Conservation (phyloP, 2,329 filamentous ascomycete species). For the Cyphellophora europaea region DNA sequence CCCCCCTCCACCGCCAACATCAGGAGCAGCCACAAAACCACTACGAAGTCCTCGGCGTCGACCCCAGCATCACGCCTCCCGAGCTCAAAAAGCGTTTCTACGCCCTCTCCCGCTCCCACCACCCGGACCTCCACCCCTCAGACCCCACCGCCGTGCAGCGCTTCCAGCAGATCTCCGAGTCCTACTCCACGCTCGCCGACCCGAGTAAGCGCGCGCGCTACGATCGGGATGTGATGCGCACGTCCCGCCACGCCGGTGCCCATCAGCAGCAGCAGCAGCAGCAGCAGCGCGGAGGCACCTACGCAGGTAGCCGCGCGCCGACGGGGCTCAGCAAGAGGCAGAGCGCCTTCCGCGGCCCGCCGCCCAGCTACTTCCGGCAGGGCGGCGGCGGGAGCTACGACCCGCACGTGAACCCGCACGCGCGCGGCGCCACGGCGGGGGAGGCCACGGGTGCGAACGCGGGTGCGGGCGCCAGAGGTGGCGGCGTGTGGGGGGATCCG, state of each 20-base stretch:
- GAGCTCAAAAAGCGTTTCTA: conserved; percentile 96
- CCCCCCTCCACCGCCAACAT: conserved; percentile 8
- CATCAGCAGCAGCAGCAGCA: conserved; percentile 20
- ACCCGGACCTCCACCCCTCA: conserved; percentile 79
- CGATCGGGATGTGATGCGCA: conserved; percentile 51
- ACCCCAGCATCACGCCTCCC: conserved; percentile 55
- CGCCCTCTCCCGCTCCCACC: conserved; percentile 78
- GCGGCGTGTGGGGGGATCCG: too few species aligned
- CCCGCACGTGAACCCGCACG: conserved; percentile 41
- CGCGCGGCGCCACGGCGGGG: background rate
- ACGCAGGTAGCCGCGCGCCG: conserved; percentile 49
- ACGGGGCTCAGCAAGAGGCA: conserved; percentile 71
- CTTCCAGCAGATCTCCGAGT: conserved; percentile 77
- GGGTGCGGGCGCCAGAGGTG: background rate
- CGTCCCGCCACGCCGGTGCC: conserved; percentile 21
- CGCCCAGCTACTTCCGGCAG: conserved; percentile 76
- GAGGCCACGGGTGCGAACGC: background rate
- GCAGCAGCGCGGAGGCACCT: conserved; percentile 22
- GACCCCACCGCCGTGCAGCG: conserved; percentile 63
- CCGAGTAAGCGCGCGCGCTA: conserved; percentile 68
- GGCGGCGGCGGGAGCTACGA: conserved; percentile 59
- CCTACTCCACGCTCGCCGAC: conserved; percentile 68
- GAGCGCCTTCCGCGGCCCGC: conserved; percentile 71
- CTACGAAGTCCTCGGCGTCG: conserved; percentile 74
- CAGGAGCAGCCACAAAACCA: conserved; percentile 43